Percentiles rank a stretch among this genome's conserved stretches.
phyloP scores from a whole-genome alignment of 1,284 basidiomycete genomes.

The Leucoagaricus sp. region DNA sequence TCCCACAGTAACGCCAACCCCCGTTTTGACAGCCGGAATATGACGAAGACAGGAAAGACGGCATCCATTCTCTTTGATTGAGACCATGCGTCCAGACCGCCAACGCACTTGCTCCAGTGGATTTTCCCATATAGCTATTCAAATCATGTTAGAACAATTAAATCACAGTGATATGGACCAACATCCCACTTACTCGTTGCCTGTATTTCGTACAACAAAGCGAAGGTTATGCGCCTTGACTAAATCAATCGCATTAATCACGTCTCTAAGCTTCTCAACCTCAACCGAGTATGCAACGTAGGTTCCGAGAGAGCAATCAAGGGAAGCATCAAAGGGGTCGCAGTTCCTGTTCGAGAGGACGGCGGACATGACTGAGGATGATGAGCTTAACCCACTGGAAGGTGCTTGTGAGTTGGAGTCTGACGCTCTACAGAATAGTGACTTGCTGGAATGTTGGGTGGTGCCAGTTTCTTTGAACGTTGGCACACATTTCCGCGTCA shows the following conservation, averaged over 20 bases:
- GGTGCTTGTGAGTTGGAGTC: neutral
- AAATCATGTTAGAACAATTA: no score
- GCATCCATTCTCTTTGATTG: conserved; percentile 16
- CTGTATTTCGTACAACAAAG: conserved; percentile 23
- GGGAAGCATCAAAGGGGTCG: conserved; percentile 18
- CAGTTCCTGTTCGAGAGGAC: conserved; percentile 24
- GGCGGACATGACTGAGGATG: conserved; percentile 18
- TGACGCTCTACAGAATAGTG: neutral
- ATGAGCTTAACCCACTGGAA: conserved; percentile 16
- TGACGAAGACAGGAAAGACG: conserved; percentile 5
- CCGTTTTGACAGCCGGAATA: conserved; percentile 20
- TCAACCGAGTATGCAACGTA: conserved; percentile 22
- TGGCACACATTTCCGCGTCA: conserved; percentile 13
- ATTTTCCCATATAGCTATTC: conserved; percentile 16
- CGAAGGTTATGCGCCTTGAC: conserved; percentile 22
- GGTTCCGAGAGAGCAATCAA: conserved; percentile 18
- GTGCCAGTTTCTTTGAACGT: conserved; percentile 16
- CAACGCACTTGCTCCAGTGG: conserved; percentile 3
- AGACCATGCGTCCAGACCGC: conserved; percentile 10
- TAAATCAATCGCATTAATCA: conserved; percentile 22
- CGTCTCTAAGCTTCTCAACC: conserved; percentile 19
- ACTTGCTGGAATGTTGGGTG: conserved; percentile 19
- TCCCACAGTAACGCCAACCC: conserved; percentile 18
- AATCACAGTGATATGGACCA: neutral
- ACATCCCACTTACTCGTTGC: conserved; percentile 21